Evolutionary conservation across 2,329 filamentous ascomycete genomes (phyloP).

Genomic region (Hypoxylon sp.): DNA sequence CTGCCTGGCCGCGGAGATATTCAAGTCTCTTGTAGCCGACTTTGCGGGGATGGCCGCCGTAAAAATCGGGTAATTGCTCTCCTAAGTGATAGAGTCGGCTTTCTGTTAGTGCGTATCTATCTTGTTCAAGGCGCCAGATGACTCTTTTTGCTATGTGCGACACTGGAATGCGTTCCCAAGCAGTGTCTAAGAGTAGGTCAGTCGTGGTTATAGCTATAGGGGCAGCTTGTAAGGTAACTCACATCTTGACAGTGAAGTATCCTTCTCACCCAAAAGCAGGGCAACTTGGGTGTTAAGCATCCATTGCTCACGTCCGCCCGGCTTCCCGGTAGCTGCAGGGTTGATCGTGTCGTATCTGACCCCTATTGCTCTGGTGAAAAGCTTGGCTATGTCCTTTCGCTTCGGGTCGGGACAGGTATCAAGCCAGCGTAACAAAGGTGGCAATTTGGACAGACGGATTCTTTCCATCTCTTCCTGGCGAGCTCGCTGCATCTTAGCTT

Average conservation of each 20-base stretch:
- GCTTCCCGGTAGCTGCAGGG: constrained; percentile 65
- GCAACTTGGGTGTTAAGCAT: constrained; percentile 76
- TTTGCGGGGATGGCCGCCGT: constrained; percentile 62
- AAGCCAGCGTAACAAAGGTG: constrained; percentile 74
- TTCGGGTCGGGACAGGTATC: constrained; percentile 68
- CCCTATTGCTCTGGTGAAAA: constrained; percentile 71
- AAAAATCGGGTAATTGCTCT: constrained; percentile 67
- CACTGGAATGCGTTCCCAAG: constrained; percentile 71
- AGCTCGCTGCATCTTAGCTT: constrained; percentile 66
- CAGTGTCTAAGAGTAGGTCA: constrained; percentile 63
- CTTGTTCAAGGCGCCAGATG: constrained; percentile 72
- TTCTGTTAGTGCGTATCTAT: constrained; percentile 69
- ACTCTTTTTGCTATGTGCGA: constrained; percentile 69
- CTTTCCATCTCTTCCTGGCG: constrained; percentile 71
- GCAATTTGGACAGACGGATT: constrained; percentile 69
- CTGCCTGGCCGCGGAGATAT: constrained; percentile 65
- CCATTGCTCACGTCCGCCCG: constrained; percentile 76
- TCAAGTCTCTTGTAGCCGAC: constrained; percentile 63
- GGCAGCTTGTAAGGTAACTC: constrained; percentile 54
- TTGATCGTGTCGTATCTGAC: constrained; percentile 76
- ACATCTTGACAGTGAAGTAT: constrained; percentile 73
- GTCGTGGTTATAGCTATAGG: constrained; percentile 4
- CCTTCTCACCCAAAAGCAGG: constrained; percentile 75
- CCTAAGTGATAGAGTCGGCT: constrained; percentile 68
- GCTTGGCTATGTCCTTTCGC: constrained; percentile 64